Percentiles rank a stretch among this genome's conserved stretches.
Evolutionary conservation across 257 asterid species (phyloP).

Genomic region (Solanum tacnaense): DNA sequence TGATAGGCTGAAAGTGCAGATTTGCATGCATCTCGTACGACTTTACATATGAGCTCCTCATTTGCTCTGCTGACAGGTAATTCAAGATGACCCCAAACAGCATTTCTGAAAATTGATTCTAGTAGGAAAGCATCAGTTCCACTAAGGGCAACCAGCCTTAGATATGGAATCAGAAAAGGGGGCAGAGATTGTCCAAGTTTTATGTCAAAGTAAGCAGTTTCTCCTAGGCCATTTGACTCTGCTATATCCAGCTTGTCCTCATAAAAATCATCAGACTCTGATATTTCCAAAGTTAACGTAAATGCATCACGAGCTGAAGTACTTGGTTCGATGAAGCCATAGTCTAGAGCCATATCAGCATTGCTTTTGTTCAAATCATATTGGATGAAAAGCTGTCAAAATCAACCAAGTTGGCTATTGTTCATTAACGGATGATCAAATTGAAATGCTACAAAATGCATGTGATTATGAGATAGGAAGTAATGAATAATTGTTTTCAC

Average conservation of each 20-base stretch:
- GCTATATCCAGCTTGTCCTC: slow-evolving; percentile 87
- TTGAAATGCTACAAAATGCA: background rate
- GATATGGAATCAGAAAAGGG: slow-evolving; percentile 58
- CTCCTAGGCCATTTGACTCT: slow-evolving; percentile 64
- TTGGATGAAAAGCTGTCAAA: slow-evolving; percentile 66
- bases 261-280: slow-evolving; percentile 61
- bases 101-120: slow-evolving; percentile 76
- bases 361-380: slow-evolving; percentile 81
- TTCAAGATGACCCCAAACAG: slow-evolving; percentile 75
- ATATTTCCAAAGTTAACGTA: slow-evolving; percentile 70
- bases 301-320: slow-evolving; percentile 58
- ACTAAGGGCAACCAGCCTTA: slow-evolving; percentile 69
- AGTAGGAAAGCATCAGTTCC: slow-evolving; percentile 89
- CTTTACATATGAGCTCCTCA: slow-evolving; percentile 81
- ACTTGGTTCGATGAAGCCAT: slow-evolving; percentile 65
- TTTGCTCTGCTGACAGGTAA: slow-evolving; percentile 74
- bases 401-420: background rate
- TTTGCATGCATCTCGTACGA: slow-evolving; percentile 58
- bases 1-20: slow-evolving; percentile 75
- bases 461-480: background rate
- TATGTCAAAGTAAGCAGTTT: slow-evolving; percentile 67
- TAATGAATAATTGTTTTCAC: background rate
- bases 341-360: slow-evolving; percentile 95
- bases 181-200: slow-evolving; percentile 72
- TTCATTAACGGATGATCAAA: background rate